Base-by-base conservation (phyloP, 148 eudicot species). In the Heliosperma pusillum region DNA sequence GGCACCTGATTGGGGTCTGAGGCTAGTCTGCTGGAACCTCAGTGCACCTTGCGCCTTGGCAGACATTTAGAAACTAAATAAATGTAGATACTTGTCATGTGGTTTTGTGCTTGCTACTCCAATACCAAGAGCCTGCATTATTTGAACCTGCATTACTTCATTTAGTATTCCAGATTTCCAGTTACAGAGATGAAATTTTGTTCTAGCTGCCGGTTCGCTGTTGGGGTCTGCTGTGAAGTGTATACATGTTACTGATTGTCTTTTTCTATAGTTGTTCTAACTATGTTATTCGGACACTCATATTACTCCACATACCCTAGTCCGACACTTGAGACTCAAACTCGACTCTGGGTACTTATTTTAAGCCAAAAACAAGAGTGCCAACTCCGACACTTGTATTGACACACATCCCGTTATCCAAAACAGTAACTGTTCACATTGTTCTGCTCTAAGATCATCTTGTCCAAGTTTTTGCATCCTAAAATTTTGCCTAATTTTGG, bases 381-480 rank as follows among this genome's bases (percentile, higher is more conserved):
- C 42, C 42, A 10, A 36, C 42, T 50, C 17, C 55, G 10, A 13
- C 17, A 50, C 55, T 50, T 50, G 55, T 50, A 13, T 50, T 16
- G 13, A 50, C 55, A 50, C 19, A 50, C 55, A 50, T 67, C 71
- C 6, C 42, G 9, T 36, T 36, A 36, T 36, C 12, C 55, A 42
- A 33, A 67, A 2, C 69, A 19, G 0, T 42, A 36, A 7, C 11
- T n/a, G 24, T 24, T n/a, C 70, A 16, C 25, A 22, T 7, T 9
- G 7, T 67, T 24, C 55, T 67, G 6, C 27, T 45, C 12, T 69
- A 36, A 24, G 10, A 4, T 24, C 12, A 25, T 12, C 17, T 22
- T 47, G 19, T 56, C n/a, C 4, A 24, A 53, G 30, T 61, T 58
- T 57, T 17, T 25, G 25, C 80, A 47, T 29, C 40, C 59, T 76